phyloP scores from a whole-genome alignment of 768 basidiomycete species.

The Coprinopsis marcescibilis region DNA sequence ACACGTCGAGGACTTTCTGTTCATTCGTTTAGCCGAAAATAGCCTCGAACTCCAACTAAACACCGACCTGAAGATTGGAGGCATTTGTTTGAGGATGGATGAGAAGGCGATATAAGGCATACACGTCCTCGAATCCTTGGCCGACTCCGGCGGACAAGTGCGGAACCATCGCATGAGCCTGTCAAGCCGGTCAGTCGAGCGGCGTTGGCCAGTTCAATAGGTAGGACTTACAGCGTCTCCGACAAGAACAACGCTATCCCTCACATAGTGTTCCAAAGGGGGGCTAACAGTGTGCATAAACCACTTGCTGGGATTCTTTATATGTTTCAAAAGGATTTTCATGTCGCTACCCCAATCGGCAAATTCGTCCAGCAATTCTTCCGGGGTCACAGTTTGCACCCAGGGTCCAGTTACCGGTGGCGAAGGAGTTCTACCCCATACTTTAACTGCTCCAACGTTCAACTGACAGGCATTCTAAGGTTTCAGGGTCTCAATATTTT shows the following conservation, averaged over 20 bases:
- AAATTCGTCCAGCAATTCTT: constrained; percentile 40
- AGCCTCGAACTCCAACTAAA: neutral
- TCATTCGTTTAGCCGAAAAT: neutral
- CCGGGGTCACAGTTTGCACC: constrained; percentile 33
- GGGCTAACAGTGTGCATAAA: constrained; percentile 44
- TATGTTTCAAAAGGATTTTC: constrained; percentile 32
- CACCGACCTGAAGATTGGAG: constrained; percentile 35
- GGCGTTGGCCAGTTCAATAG: neutral
- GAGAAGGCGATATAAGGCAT: constrained; percentile 41
- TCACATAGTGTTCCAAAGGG: constrained; percentile 37
- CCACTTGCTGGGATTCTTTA: constrained; percentile 46
- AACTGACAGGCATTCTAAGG: constrained; percentile 21
- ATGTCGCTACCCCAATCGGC: constrained; percentile 44
- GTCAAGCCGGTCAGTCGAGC: constrained; percentile 4
- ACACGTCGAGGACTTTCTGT: constrained; percentile 42
- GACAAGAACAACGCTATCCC: constrained; percentile 41
- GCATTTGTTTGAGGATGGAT: constrained; percentile 32
- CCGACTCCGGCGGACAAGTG: constrained; percentile 55
- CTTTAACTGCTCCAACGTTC: constrained; percentile 36
- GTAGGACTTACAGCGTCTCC: constrained; percentile 43
- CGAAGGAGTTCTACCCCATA: constrained; percentile 6
- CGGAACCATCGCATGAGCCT: constrained; percentile 57
- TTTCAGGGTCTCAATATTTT: neutral
- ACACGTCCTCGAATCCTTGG: constrained; percentile 55
- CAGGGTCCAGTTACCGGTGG: constrained; percentile 24